These are phyloP conservation scores for Talaromyces islandicus DNA, from an alignment of 2,329 filamentous ascomycete genomes.

Conservation along the genomic window DNA sequence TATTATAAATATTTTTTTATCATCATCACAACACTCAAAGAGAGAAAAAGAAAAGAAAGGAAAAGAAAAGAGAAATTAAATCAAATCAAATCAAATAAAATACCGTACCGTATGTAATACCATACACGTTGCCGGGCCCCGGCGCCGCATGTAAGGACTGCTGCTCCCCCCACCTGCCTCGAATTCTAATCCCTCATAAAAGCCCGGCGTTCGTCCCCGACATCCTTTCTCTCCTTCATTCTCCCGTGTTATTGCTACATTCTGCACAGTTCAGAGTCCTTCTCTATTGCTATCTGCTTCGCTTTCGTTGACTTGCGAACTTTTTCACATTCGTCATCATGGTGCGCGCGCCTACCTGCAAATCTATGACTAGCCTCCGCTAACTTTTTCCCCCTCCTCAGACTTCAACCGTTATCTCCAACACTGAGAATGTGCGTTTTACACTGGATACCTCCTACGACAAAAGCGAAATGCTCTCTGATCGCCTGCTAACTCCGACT, in stretches of 20 bases:
- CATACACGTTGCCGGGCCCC: not conserved
- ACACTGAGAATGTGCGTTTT: conserved; percentile 35
- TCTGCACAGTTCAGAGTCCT: not conserved
- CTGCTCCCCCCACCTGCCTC: conserved; percentile 2
- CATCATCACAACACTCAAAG: no score
- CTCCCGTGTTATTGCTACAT: conserved; percentile 1
- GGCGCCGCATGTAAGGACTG: not conserved
- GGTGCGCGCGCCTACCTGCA: not conserved
- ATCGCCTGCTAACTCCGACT: not conserved
- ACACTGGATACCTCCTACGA: not conserved
- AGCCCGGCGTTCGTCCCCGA: not conserved
- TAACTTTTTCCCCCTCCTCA: conserved; percentile 10
- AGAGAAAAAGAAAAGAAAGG: not conserved
- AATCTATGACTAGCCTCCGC: not conserved
- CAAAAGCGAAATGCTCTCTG: not conserved
- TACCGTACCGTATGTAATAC: not conserved
- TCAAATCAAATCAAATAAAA: not conserved
- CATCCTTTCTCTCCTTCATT: conserved; percentile 4
- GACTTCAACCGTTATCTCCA: conserved; percentile 27
- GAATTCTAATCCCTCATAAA: not conserved
- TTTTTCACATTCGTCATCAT: conserved; percentile 8
- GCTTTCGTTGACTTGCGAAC: not conserved
- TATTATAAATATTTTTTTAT: no score
- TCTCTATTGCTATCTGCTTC: not conserved
- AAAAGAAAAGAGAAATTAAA: not conserved